Evolutionary conservation across 2,329 filamentous ascomycete genomes (phyloP).

Genomic region (Pestalotiopsis sp.): DNA sequence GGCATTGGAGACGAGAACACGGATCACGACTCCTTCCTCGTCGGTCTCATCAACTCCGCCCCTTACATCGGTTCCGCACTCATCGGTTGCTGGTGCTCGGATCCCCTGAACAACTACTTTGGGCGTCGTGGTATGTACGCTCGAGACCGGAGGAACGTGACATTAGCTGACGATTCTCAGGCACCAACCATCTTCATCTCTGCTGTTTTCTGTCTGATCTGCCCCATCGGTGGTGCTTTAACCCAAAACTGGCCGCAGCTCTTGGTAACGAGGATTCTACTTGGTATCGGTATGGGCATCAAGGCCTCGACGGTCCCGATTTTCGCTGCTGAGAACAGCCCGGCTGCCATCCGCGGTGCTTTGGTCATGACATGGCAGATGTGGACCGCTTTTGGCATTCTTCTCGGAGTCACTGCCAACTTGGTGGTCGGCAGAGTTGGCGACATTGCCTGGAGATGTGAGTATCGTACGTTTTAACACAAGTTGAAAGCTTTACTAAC

Average conservation of each 20-base stretch:
- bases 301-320: constrained; percentile 61
- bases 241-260: constrained; percentile 59
- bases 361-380: constrained; percentile 73
- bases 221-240: constrained; percentile 31
- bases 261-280: constrained; percentile 67
- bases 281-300: constrained; percentile 70
- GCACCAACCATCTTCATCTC: constrained; percentile 28
- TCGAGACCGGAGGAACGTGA: background rate
- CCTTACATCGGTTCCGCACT: constrained; percentile 46
- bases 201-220: constrained; percentile 19
- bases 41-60: constrained; percentile 59
- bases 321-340: constrained; percentile 70
- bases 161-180: background rate
- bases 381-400: constrained; percentile 53
- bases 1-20: constrained; percentile 41
- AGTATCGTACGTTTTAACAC: constrained; percentile 5
- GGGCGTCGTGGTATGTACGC: constrained; percentile 41
- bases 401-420: constrained; percentile 60
- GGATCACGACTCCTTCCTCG: constrained; percentile 53
- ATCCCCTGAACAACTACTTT: constrained; percentile 45
- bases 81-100: constrained; percentile 52
- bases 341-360: constrained; percentile 63
- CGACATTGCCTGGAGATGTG: constrained; percentile 36
- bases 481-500: constrained; percentile 6
- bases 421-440: constrained; percentile 59